Conservation (phyloP, 306 rosid species). For the Trifolium repens region DNA sequence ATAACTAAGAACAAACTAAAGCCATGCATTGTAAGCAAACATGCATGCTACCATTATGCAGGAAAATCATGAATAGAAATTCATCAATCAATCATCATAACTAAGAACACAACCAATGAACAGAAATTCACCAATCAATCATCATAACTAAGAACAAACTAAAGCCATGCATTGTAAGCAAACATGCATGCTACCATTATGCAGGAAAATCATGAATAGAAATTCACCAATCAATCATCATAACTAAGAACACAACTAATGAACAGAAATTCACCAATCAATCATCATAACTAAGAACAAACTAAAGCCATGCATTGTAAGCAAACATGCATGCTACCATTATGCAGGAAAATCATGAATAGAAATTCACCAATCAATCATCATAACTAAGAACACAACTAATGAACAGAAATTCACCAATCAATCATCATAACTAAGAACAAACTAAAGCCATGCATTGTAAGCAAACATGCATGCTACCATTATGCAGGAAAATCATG, state of each 20-base stretch:
- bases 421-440: background rate
- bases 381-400: no score
- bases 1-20: background rate
- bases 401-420: background rate
- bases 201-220: no score
- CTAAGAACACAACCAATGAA: background rate
- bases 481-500: background rate
- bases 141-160: background rate
- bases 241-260: background rate
- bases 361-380: no score
- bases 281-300: background rate
- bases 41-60: background rate
- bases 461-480: background rate
- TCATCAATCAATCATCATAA: no score
- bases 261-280: constrained; percentile 5
- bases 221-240: no score
- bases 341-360: background rate
- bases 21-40: background rate
- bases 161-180: background rate
- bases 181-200: background rate
- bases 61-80: no score
- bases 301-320: background rate
- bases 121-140: constrained; percentile 6
- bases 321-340: background rate
- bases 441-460: constrained; percentile 9